A percentile compares a stretch with the other conserved stretches of the same genome.
Evolutionary conservation across 2,329 filamentous ascomycete species (phyloP).

Genomic region (Xylaria arbuscula): DNA sequence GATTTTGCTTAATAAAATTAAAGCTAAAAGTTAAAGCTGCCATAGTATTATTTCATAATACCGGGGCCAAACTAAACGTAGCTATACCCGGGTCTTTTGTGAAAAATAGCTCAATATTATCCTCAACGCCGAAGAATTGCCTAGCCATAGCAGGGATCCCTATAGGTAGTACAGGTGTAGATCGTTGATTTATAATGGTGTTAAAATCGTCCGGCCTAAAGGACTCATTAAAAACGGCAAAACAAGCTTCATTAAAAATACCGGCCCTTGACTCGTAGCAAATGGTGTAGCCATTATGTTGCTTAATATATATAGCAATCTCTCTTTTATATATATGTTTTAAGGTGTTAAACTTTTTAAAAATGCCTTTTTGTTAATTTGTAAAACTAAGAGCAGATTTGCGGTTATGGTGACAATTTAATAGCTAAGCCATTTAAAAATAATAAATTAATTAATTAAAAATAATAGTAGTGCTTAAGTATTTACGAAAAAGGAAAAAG

Average conservation of each 20-base stretch:
- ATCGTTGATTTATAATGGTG: not conserved
- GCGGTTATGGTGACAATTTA: not conserved
- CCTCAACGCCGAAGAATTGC: not conserved
- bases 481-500: not conserved
- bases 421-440: constrained; percentile 1
- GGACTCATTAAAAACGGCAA: not conserved
- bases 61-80: not conserved
- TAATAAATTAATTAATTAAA: not conserved
- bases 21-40: not conserved
- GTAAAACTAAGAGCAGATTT: not conserved
- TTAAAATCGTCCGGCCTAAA: not conserved
- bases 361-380: constrained; percentile 3
- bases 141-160: not conserved
- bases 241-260: not conserved
- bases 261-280: not conserved
- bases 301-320: not conserved
- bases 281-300: not conserved
- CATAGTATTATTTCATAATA: not conserved
- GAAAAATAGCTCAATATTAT: not conserved
- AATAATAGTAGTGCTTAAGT: too few relatives aligned
- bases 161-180: not conserved
- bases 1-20: not conserved
- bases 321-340: constrained; percentile 1
- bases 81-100: not conserved
- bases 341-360: constrained; percentile 3